These are phyloP conservation scores for Chenopodium suecicum DNA, from an alignment of 148 eudicot species.

Conservation along the genomic window DNA sequence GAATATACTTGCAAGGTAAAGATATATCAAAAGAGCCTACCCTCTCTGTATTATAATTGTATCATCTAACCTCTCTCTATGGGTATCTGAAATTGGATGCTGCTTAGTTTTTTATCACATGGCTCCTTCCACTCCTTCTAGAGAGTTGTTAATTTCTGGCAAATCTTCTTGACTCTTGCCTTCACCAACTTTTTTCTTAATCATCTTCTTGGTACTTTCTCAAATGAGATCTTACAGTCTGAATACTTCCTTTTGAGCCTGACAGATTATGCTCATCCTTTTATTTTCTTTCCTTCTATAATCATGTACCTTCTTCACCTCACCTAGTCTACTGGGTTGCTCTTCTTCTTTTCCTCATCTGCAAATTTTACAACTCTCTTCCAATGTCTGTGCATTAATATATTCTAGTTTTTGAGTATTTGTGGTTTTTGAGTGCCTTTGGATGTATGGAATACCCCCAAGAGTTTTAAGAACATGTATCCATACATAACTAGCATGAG, in stretches of 20 bases:
- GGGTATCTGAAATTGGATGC: slow-evolving; percentile 29
- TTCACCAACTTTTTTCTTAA: background rate
- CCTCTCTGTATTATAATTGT: slow-evolving; percentile 35
- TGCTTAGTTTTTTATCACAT: slow-evolving; percentile 8
- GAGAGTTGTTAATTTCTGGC: background rate
- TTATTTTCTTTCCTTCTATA: background rate
- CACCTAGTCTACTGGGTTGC: background rate
- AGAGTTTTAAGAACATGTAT: background rate
- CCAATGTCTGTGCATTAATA: background rate
- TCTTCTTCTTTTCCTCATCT: slow-evolving; percentile 4
- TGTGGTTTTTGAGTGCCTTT: background rate
- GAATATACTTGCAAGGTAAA: slow-evolving; percentile 99
- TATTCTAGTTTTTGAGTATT: background rate
- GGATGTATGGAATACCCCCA: background rate
- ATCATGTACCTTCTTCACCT: background rate
- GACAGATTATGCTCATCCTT: background rate
- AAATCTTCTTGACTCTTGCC: background rate
- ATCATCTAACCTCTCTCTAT: slow-evolving; percentile 15
- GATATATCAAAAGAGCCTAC: slow-evolving; percentile 46
- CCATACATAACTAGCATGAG: background rate
- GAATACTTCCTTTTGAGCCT: background rate
- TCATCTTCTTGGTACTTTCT: background rate
- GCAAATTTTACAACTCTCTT: background rate
- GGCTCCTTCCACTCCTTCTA: slow-evolving; percentile 3
- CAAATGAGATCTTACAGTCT: background rate